Base-by-base conservation (phyloP, 768 basidiomycete genomes). In the Phanerochaete sordida region DNA sequence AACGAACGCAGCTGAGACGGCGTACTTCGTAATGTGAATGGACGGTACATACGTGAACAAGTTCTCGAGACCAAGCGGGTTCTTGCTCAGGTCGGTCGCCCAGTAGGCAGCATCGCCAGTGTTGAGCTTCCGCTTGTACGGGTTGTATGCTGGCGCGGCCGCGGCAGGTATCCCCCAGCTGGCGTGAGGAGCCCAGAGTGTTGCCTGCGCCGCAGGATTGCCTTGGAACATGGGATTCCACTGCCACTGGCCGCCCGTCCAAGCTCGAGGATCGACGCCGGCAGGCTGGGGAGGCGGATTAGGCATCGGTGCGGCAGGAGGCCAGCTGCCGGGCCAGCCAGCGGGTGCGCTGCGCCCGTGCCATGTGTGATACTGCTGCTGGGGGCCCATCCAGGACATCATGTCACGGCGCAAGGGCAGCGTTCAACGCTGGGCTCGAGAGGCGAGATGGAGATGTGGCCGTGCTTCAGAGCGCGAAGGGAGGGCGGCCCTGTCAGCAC, bases 81-180 rank as follows among this genome's bases (percentile, higher is more conserved):
- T 91, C 51, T 85, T 77, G 1, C 75, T 66, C 27, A 91, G 70
- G 65, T 79, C 70, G 3, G 81, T 82, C 2, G 80, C 79, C 69
- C 87, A 82, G 70, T 91, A 91, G 59, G 83, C 84, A 1, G 82
- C 81, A 64, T 85, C 86, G 4, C 86, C 83, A 0, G 80, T 79
- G 45, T 79, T 83, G n/a, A 83, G 79, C 12, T 76, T 66, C 21
- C 85, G 83, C 68, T 89, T 90, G 76, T 83, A 84, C 0, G 89
- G 89, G 58, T 88, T 86, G 68, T 58, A 69, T 6, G 59, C 50
- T 21, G 23, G 27, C 19, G 43, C 58, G 13, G 68, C 70, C 1
- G 72, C 70, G 24, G 66, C 63, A 7, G 60, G 61, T 23, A 50
- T 49, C 3, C 62, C 65, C 71, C 68, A 71, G 47, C 65, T 63